Conservation (phyloP, 169 alveolate genomes). For the Eimeria praecox region DNA sequence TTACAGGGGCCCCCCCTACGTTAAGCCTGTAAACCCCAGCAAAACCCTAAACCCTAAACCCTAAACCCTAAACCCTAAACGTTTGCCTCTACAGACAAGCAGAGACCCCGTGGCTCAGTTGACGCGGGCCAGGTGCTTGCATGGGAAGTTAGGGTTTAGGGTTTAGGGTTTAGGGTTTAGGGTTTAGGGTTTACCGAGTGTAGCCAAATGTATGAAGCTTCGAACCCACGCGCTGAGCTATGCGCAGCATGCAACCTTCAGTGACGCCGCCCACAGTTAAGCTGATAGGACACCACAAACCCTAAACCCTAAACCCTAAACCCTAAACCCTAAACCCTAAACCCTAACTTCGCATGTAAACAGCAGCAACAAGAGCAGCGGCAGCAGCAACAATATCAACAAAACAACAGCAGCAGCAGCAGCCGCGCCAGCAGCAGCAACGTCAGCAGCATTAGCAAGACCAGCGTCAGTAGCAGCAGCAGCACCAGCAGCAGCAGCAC, state of each 20-base stretch:
- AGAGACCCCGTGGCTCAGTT: neutral
- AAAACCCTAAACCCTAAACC: constrained; percentile 43
- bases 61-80: constrained; percentile 16
- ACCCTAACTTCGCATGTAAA: neutral
- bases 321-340: constrained; percentile 31
- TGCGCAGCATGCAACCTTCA: constrained; percentile 20
- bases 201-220: constrained; percentile 41
- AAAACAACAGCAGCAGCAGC: constrained; percentile 21
- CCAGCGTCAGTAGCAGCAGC: constrained; percentile 7
- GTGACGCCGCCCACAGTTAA: constrained; percentile 55
- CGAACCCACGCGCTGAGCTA: constrained; percentile 35
- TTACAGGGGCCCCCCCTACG: constrained; percentile 53
- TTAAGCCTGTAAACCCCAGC: neutral
- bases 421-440: neutral
- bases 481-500: constrained; percentile 26
- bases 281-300: constrained; percentile 8
- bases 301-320: constrained; percentile 53
- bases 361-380: constrained; percentile 17
- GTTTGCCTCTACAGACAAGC: neutral
- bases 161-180: constrained; percentile 3
- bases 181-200: constrained; percentile 46
- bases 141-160: neutral
- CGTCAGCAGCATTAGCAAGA: constrained; percentile 10
- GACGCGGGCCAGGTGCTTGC: neutral
- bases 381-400: neutral